Percentiles rank a stretch among this genome's conserved stretches.
phyloP scores from a whole-genome alignment of 208 protist species.

The Wallacemonas collosoma region DNA sequence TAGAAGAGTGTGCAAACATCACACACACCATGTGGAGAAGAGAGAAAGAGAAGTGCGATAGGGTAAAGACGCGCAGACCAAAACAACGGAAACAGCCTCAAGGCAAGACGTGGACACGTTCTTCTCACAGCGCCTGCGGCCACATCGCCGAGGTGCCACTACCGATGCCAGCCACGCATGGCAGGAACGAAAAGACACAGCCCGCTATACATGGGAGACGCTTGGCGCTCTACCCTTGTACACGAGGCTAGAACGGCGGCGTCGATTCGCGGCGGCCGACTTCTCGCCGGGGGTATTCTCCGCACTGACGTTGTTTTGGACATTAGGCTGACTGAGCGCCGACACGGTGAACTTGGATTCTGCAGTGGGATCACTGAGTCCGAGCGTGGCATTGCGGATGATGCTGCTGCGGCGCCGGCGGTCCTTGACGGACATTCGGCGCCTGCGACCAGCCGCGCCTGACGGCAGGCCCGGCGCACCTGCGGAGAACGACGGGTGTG shows the following conservation, averaged over 20 bases:
- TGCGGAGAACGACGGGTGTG: conserved; percentile 6
- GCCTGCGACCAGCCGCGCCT: not conserved
- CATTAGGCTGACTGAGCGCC: not conserved
- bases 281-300: conserved; percentile 8
- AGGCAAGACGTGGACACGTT: no score
- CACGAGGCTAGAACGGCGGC: conserved; percentile 1
- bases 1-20: no score
- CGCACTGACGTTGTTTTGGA: not conserved
- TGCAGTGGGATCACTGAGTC: not conserved
- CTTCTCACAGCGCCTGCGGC: no score
- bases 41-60: no score
- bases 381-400: conserved; percentile 15
- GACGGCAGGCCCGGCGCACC: conserved; percentile 5
- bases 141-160: no score
- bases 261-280: not conserved
- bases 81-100: no score
- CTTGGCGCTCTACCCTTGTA: conserved; percentile 1
- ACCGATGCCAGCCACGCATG: no score
- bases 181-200: not conserved
- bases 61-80: no score
- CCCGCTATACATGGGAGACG: not conserved
- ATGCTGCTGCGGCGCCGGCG: conserved; percentile 15
- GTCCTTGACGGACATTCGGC: conserved; percentile 13
- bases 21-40: no score
- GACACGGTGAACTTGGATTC: not conserved